phyloP scores from a whole-genome alignment of 2,329 filamentous ascomycete species.

The Penicillium verrucosum region DNA sequence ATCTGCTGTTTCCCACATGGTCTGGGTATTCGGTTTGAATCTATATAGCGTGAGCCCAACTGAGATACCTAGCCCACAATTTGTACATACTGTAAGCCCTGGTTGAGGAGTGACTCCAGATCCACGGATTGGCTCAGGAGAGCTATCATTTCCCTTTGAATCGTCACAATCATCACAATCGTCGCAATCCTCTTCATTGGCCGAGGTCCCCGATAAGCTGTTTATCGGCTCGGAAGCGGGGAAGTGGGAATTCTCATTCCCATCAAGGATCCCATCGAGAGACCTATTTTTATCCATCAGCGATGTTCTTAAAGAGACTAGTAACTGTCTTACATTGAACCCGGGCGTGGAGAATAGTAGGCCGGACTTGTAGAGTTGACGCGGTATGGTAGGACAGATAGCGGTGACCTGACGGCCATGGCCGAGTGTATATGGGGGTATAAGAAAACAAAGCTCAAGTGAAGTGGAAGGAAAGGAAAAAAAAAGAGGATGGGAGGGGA shows the following conservation, averaged over 20 bases:
- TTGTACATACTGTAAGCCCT: constrained; percentile 26
- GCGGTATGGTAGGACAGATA: constrained; percentile 24
- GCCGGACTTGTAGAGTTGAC: constrained; percentile 13
- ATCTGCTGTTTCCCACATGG: constrained; percentile 33
- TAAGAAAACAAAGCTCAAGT: background rate
- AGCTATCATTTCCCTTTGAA: background rate
- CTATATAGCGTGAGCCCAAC: constrained; percentile 18
- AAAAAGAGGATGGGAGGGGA: constrained; percentile 4
- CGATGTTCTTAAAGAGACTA: background rate
- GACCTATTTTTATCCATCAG: constrained; percentile 15
- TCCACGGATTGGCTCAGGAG: constrained; percentile 4
- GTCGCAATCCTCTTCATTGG: constrained; percentile 1
- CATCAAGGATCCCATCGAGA: constrained; percentile 9
- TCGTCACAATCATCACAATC: background rate
- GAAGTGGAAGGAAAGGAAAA: background rate
- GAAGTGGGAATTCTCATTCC: constrained; percentile 5
- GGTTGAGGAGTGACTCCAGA: constrained; percentile 10
- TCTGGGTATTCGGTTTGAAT: constrained; percentile 29
- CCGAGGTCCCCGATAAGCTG: background rate
- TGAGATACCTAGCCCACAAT: background rate
- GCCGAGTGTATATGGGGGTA: constrained; percentile 10
- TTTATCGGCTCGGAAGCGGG: constrained; percentile 2
- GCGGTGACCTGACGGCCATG: constrained; percentile 30
- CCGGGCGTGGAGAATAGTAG: constrained; percentile 12
- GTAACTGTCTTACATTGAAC: constrained; percentile 20